A percentile compares a stretch with the other conserved stretches of the same genome.
These are phyloP conservation scores for Creolimax fragrantissima DNA, from an alignment of 78 protist genomes.

Conservation along the genomic window DNA sequence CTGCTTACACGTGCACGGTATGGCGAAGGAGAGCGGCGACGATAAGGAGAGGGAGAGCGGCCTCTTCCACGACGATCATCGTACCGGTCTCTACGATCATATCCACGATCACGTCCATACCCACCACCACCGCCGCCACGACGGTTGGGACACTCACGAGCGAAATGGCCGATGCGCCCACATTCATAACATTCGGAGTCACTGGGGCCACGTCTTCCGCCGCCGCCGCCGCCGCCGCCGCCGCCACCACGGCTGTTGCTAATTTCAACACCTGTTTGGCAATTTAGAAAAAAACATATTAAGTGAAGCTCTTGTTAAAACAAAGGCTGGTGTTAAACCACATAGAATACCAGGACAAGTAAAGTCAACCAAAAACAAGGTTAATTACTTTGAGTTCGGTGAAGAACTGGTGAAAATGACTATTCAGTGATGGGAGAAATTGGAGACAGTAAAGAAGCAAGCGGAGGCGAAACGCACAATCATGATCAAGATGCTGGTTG, in stretches of 20 bases:
- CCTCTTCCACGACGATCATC: not conserved
- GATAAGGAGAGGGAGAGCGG: not conserved
- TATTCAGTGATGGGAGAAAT: too few species aligned
- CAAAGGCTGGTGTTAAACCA: too few species aligned
- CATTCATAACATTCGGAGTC: constrained; percentile 16
- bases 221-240: not conserved
- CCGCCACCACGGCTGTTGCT: not conserved
- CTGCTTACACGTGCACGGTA: too few species aligned
- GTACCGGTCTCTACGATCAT: not conserved
- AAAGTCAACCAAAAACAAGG: too few species aligned
- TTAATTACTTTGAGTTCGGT: too few species aligned
- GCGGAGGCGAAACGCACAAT: too few species aligned
- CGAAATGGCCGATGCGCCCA: constrained; percentile 12
- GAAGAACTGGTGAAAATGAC: too few species aligned
- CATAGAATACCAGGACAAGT: too few species aligned
- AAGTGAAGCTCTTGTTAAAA: too few species aligned
- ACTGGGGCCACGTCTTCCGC: not conserved
- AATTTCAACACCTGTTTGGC: not conserved
- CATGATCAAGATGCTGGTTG: too few species aligned
- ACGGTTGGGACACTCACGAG: constrained; percentile 16
- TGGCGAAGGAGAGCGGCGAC: not conserved
- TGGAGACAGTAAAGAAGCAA: too few species aligned
- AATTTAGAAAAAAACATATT: too few species aligned
- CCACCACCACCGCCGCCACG: not conserved
- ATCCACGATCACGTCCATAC: not conserved